Base-by-base conservation (phyloP, 805 yeast species). In the Saccharomycopsis sp. region DNA sequence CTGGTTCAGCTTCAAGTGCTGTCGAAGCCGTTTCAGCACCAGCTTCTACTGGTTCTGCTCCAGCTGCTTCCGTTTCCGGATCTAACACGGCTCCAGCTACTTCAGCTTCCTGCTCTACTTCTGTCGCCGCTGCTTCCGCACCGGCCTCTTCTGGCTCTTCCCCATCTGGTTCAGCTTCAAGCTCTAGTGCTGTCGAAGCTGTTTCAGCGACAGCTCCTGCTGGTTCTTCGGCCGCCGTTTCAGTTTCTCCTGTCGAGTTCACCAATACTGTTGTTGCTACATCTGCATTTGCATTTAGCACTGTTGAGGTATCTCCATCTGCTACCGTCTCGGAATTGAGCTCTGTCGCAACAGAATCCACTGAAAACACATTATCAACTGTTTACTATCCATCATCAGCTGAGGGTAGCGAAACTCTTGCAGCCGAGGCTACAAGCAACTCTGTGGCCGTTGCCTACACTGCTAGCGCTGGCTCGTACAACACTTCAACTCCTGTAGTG, bases 361-460 rank as follows among this genome's bases (percentile, higher is more conserved):
- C n/a, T n/a, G n/a, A n/a, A n/a, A n/a, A 56, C 23, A 57, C 59
- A 48, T 64, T 66, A 4, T 60, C 63, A 18, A 60, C 69, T 16
- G 61, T 29, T 8, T 48, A 56, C 21, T 18, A 47, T 2, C 51
- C 61, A 41, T 56, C 57, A 24, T 40, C 56, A 24, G 47, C 61
- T 34, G 52, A 48, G 15, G 44, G 64, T n/a, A 44, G 18, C 12
- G 53, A 24, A 16, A 16, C 23, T 7, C 9, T 29, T 1, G 18
- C 44, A 15, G 50, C 56, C 2, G 40, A 34, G 12, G 44, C 37
- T 18, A 47, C 67, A n/a, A 67, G 66, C 8, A 68, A 70, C 50
- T 71, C 70, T 64, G 67, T 68, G 56, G 67, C 64, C 37, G 68
- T 65, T 12, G 61, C 54, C 8, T 15, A 16, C 20, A 41, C 53